Base-by-base conservation (phyloP, 495 filamentous ascomycete species). In the Neohortaea acidophila region DNA sequence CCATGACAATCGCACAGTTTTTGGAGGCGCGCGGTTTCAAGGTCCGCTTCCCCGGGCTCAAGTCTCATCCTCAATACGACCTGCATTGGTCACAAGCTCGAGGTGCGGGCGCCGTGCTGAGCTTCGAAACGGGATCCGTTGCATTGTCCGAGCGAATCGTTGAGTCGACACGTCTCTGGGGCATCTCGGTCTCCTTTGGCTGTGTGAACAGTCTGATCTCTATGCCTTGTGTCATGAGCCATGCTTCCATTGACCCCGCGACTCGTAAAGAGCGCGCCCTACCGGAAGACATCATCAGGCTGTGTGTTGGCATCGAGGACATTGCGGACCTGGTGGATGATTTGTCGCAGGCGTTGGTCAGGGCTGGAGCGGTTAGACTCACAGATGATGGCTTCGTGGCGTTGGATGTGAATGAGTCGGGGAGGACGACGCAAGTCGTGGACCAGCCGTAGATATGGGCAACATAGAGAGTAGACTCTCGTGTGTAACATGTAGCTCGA, bases 141-240 rank as follows among this genome's bases (percentile, higher is more conserved):
- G 58, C 62, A 12, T 60, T 92, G 32, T 85, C 78, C 27, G 85
- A 94, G 65, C 73, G 84, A 7, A 93, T 97, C 52, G 89, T 97
- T 2, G 91, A 94, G 63, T 77, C 78, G 24, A 82, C 89, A 3
- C 70, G 81, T 47, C 62, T 97, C 19, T 97, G 85, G 79, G 84
- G 79, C 14, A 97, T 97, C 46, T 84, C 79, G 44, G 89, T 97
- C 37, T 89, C 81, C 48, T 97, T 97, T 56, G 89, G 89, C 24
- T 94, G 91, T 59, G 91, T 97, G 30, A 97, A 97, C 60, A 89
- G 81, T 61, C 58, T 97, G 59, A 97, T 97, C 59, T 93, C 84
- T 61, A 93, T 97, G 89, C 89, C 89, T 9, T 97, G 89, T 53
- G 83, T 81, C 43, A 97, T 97, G 89, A 96, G 91, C 59, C 89